A percentile compares a stretch with the other conserved stretches of the same genome.
Conservation (phyloP, 805 yeast species). For the Candida oleophila region DNA sequence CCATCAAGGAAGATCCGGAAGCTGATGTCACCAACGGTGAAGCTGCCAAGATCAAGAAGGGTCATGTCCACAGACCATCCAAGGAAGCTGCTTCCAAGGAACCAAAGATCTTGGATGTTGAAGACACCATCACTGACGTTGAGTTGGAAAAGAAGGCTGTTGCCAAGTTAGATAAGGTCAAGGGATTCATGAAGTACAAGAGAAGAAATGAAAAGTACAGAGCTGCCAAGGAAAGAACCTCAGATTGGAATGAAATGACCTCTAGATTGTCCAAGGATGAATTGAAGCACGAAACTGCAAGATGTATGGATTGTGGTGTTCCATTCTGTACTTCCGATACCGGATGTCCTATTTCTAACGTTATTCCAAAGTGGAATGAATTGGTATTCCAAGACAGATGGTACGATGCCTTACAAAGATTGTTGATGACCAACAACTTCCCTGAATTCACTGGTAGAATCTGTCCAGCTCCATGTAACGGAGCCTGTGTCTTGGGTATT, state of each 20-base stretch:
- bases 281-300: conserved; percentile 86
- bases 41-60: conserved; percentile 56
- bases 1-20: conserved; percentile 78
- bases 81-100: conserved; percentile 41
- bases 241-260: conserved; percentile 92
- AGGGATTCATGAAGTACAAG: conserved; percentile 93
- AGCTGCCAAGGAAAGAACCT: conserved; percentile 67
- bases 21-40: conserved; percentile 91
- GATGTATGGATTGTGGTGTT: conserved; percentile 99
- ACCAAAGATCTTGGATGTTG: conserved; percentile 86
- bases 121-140: conserved; percentile 78
- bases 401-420: conserved; percentile 88
- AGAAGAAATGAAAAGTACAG: conserved; percentile 87
- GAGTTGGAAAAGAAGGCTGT: conserved; percentile 62
- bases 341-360: conserved; percentile 96
- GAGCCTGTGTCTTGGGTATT: conserved; percentile 89
- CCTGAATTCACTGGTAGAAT: conserved; percentile 98
- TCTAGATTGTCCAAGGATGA: conserved; percentile 81
- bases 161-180: conserved; percentile 68
- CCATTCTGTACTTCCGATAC: conserved; percentile 98
- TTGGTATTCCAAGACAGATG: conserved; percentile 92
- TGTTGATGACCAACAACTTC: conserved; percentile 95
- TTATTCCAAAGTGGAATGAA: conserved; percentile 98
- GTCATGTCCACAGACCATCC: conserved; percentile 39
- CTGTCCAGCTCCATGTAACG: conserved; percentile 99